These are phyloP conservation scores for Phylloporus sp. DNA, from an alignment of 1,284 basidiomycete species.

Conservation along the genomic window DNA sequence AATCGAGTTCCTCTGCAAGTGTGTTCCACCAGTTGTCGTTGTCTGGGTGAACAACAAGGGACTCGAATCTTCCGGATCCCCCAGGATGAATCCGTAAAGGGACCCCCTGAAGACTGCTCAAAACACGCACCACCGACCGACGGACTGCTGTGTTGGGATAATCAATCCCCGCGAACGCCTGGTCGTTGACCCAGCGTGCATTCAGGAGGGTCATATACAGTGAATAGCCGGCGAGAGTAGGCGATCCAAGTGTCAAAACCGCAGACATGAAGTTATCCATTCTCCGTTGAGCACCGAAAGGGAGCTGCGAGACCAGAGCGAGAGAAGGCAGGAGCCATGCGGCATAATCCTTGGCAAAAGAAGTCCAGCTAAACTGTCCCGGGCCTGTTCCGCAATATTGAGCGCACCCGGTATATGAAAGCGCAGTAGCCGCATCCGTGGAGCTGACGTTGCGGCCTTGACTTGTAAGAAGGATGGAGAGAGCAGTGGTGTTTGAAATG, in stretches of 20 bases:
- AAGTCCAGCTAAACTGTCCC: conserved; percentile 45
- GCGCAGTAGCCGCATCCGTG: conserved; percentile 9
- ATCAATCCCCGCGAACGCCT: conserved; percentile 30
- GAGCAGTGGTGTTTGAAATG: conserved; percentile 21
- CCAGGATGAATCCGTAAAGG: conserved; percentile 39
- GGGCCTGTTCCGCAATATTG: conserved; percentile 39
- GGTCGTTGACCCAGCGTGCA: conserved; percentile 35
- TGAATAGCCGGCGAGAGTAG: conserved; percentile 42
- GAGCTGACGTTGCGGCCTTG: background rate
- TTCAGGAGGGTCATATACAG: conserved; percentile 43
- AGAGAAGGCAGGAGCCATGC: conserved; percentile 56
- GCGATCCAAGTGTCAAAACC: conserved; percentile 43
- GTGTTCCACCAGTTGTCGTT: conserved; percentile 44
- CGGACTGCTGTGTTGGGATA: conserved; percentile 26
- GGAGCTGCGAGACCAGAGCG: conserved; percentile 51
- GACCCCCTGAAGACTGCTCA: conserved; percentile 40
- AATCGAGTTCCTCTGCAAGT: conserved; percentile 35
- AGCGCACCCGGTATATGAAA: conserved; percentile 41
- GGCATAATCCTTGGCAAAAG: conserved; percentile 50
- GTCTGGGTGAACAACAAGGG: conserved; percentile 40
- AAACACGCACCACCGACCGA: conserved; percentile 27
- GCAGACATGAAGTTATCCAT: conserved; percentile 42
- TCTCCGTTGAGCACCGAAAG: conserved; percentile 44
- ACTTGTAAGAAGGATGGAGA: conserved; percentile 28
- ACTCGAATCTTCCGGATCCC: conserved; percentile 35